Evolutionary conservation across 1,284 basidiomycete genomes (phyloP), one percentile per base, ranked within the genome.

Genomic region (Agroathelia rolfsii): DNA sequence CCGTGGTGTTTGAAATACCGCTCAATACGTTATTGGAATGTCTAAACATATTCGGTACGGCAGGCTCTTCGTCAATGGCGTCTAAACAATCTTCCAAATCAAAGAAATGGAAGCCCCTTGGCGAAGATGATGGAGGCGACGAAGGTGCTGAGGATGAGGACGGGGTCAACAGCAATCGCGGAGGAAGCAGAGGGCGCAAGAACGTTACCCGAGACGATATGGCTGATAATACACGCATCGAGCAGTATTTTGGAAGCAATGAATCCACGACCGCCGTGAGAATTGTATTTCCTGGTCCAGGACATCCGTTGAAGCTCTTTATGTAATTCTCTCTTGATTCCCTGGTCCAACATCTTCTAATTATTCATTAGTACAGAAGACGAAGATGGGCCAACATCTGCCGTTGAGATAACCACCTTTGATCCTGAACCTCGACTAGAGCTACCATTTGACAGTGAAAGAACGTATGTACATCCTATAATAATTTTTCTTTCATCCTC

Each of bases 31-130:
- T 94, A 35, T 70, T 94, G 36, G 88, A 93, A 46, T 92, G 87
- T 46, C 66, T 96, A 25, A 90, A 93, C 52, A 79, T 95, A 36
- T 95, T 93, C 48, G 90, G 92, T 8, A 86, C 87, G 5, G 85
- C 84, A 2, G 61, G 61, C 11, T 45, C 56, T 26, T 41, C 10
- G 35, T 47, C 6, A 47, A 49, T 27, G 50, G 48, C 32, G 41
- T 55, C 8, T 45, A 49, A 21, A 41, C 53, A 16, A 58, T 56
- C 6, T n/a, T 41, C 53, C 15, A 50, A 48, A 28, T 49, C 53
- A 35, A 72, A 61, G 46, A 62, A 58, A 36, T 73, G 69, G 64
- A 62, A 64, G 37, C 58, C 56, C 30, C 58, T 59, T n/a, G 69
- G 61, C 2, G 71, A 72, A 16, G 65, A 56, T 8, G 64, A 59